These are phyloP conservation scores for Dendrobium officinale DNA, from an alignment of 106 monocot genomes.

Conservation along the genomic window DNA sequence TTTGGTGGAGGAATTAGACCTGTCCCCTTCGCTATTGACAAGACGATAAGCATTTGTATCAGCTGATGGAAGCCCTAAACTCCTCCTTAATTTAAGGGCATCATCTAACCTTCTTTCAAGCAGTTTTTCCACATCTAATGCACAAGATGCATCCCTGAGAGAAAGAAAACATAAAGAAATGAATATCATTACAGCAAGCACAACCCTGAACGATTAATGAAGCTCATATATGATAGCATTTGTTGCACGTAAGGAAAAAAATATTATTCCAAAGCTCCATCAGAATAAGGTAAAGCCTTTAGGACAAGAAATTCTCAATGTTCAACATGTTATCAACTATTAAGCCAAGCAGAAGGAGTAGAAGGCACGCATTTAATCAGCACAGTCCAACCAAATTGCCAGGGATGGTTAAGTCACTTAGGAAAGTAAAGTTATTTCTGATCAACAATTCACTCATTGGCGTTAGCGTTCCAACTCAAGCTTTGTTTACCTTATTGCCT, in stretches of 20 bases:
- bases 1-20: constrained; percentile 31
- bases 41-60: constrained; percentile 83
- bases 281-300: neutral
- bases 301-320: neutral
- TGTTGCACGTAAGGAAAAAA: neutral
- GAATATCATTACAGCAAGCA: neutral
- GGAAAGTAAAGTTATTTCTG: neutral
- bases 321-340: neutral
- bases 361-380: neutral
- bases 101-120: constrained; percentile 74
- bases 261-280: neutral
- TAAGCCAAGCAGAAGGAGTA: neutral
- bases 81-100: constrained; percentile 61
- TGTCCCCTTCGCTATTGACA: constrained; percentile 95
- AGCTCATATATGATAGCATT: neutral
- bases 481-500: constrained; percentile 43
- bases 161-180: constrained; percentile 6
- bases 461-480: neutral
- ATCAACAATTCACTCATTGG: neutral
- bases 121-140: constrained; percentile 73
- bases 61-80: constrained; percentile 66
- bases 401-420: neutral
- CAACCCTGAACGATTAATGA: neutral
- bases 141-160: constrained; percentile 60
- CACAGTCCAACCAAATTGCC: neutral